A percentile compares a stretch with the other conserved stretches of the same genome.
Conservation (phyloP, 495 filamentous ascomycete species). For the Tuber aestivum region DNA sequence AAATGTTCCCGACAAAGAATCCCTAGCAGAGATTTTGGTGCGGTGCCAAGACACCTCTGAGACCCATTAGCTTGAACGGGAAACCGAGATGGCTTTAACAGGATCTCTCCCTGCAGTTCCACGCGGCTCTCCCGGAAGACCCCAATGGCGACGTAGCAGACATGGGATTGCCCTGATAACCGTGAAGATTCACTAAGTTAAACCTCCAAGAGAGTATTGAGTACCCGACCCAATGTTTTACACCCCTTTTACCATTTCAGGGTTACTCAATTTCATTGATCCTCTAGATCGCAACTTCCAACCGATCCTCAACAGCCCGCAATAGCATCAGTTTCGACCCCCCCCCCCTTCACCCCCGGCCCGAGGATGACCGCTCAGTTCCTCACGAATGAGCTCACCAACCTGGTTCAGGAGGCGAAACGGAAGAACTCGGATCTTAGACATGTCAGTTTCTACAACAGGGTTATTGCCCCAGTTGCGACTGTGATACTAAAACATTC, state of each 20-base stretch:
- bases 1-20: neutral
- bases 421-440: conserved; percentile 83
- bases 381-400: conserved; percentile 79
- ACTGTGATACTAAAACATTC: conserved; percentile 11
- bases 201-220: neutral
- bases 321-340: neutral
- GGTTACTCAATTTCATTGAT: neutral
- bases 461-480: conserved; percentile 13
- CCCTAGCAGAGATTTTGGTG: neutral
- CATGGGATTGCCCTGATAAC: neutral
- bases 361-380: conserved; percentile 85
- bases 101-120: neutral
- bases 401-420: conserved; percentile 91
- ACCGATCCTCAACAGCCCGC: neutral
- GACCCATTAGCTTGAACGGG: neutral
- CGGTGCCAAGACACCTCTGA: neutral
- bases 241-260: neutral
- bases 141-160: neutral
- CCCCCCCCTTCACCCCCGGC: neutral
- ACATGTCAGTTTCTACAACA: conserved; percentile 54
- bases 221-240: conserved; percentile 2
- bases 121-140: neutral
- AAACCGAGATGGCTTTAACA: neutral
- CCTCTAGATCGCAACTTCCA: neutral
- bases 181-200: neutral